These are phyloP conservation scores for Carallia pectinifolia DNA, from an alignment of 345 rosid species.

Conservation along the genomic window DNA sequence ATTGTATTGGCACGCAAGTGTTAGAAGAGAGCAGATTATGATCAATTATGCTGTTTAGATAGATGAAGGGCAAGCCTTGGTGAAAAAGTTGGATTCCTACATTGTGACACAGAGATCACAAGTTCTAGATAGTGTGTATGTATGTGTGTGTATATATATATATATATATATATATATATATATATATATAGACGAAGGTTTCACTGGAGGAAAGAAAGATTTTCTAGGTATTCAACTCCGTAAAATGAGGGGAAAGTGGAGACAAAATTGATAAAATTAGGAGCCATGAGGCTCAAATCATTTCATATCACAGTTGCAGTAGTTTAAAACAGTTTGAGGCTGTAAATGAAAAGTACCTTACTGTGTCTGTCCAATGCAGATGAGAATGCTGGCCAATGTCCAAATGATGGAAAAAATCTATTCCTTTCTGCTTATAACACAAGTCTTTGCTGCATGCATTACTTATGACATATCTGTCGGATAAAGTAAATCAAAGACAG, in stretches of 20 bases:
- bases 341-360: slow-evolving; percentile 47
- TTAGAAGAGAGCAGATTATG: background rate
- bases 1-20: background rate
- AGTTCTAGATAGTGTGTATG: no score
- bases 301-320: background rate
- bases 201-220: no score
- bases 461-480: slow-evolving; percentile 74
- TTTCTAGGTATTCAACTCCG: no score
- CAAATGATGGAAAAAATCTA: slow-evolving; percentile 56
- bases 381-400: slow-evolving; percentile 72
- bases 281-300: background rate
- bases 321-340: background rate
- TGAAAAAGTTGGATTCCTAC: no score
- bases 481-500: background rate
- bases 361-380: slow-evolving; percentile 81
- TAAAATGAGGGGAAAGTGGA: no score
- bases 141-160: no score
- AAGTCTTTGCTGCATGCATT: slow-evolving; percentile 83
- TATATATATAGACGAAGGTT: no score
- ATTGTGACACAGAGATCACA: no score
- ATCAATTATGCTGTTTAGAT: background rate
- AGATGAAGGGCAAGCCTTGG: background rate
- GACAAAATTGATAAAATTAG: no score
- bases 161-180: no score
- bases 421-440: slow-evolving; percentile 86